Conservation (phyloP, 2,329 filamentous ascomycete species). For the Botrytis paeoniae region DNA sequence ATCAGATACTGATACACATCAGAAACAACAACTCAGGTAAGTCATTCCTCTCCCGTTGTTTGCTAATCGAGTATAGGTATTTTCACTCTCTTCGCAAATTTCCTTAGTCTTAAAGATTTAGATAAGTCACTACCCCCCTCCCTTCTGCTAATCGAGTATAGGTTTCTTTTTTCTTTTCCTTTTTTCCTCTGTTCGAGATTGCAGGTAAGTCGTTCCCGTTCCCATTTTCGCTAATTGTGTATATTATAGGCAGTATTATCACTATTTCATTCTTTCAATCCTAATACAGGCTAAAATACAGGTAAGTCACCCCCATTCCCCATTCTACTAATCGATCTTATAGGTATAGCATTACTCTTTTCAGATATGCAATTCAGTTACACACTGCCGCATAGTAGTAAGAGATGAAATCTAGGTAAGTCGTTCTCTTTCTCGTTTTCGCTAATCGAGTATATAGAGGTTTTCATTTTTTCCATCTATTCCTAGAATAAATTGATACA, state of each 20-base stretch:
- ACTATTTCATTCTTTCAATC: background rate
- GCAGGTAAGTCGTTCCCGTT: background rate
- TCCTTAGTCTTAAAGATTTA: background rate
- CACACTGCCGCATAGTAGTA: background rate
- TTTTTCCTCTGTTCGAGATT: background rate
- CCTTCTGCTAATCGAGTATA: background rate
- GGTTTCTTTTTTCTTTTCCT: background rate
- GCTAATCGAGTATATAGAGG: background rate
- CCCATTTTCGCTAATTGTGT: background rate
- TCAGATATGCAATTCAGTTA: background rate
- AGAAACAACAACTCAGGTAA: too few relatives aligned
- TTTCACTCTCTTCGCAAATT: background rate
- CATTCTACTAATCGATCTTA: background rate
- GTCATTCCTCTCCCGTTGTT: background rate
- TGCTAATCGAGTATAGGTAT: background rate
- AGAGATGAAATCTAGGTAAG: background rate
- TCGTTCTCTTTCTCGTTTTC: background rate
- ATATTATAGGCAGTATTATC: background rate
- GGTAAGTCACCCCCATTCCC: background rate
- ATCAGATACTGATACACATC: too few relatives aligned
- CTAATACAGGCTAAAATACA: background rate
- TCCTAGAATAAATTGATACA: background rate
- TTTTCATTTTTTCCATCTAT: background rate
- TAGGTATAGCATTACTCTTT: background rate
- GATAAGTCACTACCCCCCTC: background rate